Evolutionary conservation across 1,284 basidiomycete species (phyloP).

Genomic region (Ustilago vetiveriae): DNA sequence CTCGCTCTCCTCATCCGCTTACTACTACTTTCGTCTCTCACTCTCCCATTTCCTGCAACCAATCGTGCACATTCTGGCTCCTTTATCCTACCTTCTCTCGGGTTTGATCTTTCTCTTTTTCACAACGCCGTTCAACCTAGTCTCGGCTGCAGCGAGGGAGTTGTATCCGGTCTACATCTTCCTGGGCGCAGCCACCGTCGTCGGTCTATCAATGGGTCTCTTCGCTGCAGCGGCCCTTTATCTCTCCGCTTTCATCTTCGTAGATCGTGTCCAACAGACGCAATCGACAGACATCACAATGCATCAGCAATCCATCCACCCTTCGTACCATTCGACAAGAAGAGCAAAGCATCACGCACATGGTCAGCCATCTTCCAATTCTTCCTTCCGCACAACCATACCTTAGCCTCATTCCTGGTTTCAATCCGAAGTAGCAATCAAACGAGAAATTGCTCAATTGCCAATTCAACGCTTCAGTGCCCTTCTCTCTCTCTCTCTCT

Average conservation of each 20-base stretch:
- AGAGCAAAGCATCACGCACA: neutral
- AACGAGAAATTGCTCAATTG: too few species aligned
- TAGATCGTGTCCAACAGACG: constrained; percentile 12
- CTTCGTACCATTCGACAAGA: neutral
- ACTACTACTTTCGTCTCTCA: constrained; percentile 4
- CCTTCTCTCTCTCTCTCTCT: too few species aligned
- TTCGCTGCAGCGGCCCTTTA: constrained; percentile 27
- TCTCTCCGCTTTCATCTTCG: constrained; percentile 30
- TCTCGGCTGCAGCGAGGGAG: constrained; percentile 10
- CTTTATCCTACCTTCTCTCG: constrained; percentile 30
- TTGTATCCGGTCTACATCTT: constrained; percentile 54
- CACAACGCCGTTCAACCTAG: constrained; percentile 1
- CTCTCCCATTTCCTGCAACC: constrained; percentile 27
- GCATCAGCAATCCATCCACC: neutral
- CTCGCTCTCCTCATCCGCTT: neutral
- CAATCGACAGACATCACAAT: too few species aligned
- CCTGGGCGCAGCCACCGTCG: constrained; percentile 29
- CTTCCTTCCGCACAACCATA: too few species aligned
- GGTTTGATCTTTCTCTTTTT: constrained; percentile 37
- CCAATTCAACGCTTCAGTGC: too few species aligned
- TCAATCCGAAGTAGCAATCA: too few species aligned
- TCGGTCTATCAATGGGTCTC: constrained; percentile 30
- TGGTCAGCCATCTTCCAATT: too few species aligned
- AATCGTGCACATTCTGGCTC: constrained; percentile 15
- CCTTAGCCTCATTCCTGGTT: too few species aligned